Evolutionary conservation across 2,329 filamentous ascomycete species (phyloP).

Genomic region (Fusarium floridanum): DNA sequence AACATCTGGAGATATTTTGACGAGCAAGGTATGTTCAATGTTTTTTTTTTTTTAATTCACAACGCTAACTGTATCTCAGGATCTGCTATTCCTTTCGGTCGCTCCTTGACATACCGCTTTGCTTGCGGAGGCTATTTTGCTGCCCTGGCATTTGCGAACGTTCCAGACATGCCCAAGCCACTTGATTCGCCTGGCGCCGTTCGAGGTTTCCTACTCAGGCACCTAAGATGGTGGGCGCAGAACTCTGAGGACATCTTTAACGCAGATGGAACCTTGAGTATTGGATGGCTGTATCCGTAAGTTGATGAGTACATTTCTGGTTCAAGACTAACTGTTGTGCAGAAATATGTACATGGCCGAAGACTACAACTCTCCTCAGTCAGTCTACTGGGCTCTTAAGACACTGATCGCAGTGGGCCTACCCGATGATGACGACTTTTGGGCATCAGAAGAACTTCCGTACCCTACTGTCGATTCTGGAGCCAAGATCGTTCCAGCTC

Average conservation of each 20-base stretch:
- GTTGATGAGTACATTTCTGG: accelerated
- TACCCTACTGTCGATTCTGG: constrained; percentile 31
- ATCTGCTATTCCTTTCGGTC: constrained; percentile 64
- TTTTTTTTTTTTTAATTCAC: no score
- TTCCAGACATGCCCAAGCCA: constrained; percentile 53
- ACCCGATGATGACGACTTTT: constrained; percentile 56
- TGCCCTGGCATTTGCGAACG: constrained; percentile 57
- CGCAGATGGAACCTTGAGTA: constrained; percentile 62
- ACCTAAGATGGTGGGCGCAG: constrained; percentile 63
- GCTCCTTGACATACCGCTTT: constrained; percentile 65
- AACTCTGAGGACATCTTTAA: constrained; percentile 60
- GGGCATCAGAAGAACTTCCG: constrained; percentile 55
- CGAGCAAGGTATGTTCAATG: constrained; percentile 53
- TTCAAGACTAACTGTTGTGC: not conserved
- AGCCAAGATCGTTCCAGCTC: constrained; percentile 33
- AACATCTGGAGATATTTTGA: constrained; percentile 64
- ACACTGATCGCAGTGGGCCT: constrained; percentile 59
- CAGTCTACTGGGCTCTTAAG: constrained; percentile 67
- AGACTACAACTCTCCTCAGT: constrained; percentile 70
- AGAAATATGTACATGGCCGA: constrained; percentile 67
- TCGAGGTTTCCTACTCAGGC: constrained; percentile 63
- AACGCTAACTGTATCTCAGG: constrained; percentile 48
- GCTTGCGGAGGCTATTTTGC: constrained; percentile 64
- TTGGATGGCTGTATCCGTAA: constrained; percentile 54
- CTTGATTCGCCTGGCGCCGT: constrained; percentile 54